Evolutionary conservation across 805 yeast genomes (phyloP).

Genomic region (Sungouiozyma ichnusensis): DNA sequence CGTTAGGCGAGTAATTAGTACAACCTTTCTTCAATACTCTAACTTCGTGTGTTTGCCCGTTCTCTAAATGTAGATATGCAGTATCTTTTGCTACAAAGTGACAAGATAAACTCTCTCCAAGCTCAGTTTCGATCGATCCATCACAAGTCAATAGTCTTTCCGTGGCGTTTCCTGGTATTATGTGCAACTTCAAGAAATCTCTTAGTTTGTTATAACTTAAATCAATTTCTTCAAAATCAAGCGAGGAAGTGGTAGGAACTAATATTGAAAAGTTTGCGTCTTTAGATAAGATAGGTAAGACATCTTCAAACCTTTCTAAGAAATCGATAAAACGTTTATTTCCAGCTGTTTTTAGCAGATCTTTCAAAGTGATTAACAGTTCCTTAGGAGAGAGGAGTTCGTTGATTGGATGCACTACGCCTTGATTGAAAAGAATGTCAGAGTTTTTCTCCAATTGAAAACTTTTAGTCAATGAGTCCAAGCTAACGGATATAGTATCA

Average conservation of each 20-base stretch:
- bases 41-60: constrained; percentile 48
- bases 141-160: constrained; percentile 40
- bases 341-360: constrained; percentile 48
- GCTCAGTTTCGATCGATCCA: constrained; percentile 32
- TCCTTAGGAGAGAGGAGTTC: constrained; percentile 46
- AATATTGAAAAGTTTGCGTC: constrained; percentile 47
- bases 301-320: constrained; percentile 34
- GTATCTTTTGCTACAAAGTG: constrained; percentile 32
- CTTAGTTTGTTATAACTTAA: constrained; percentile 34
- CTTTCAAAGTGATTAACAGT: constrained; percentile 41
- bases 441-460: constrained; percentile 29
- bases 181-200: constrained; percentile 55
- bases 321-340: constrained; percentile 38
- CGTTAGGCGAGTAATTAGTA: constrained; percentile 28
- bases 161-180: constrained; percentile 50
- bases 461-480: constrained; percentile 16
- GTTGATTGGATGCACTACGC: constrained; percentile 68
- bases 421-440: constrained; percentile 71
- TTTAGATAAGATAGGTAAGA: constrained; percentile 31
- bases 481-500: constrained; percentile 4
- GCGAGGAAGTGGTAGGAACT: constrained; percentile 55
- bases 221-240: constrained; percentile 42
- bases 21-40: constrained; percentile 54
- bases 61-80: constrained; percentile 32
- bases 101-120: constrained; percentile 36